Base-by-base conservation (phyloP, 2,329 filamentous ascomycete genomes). In the Talaromyces sp. region DNA sequence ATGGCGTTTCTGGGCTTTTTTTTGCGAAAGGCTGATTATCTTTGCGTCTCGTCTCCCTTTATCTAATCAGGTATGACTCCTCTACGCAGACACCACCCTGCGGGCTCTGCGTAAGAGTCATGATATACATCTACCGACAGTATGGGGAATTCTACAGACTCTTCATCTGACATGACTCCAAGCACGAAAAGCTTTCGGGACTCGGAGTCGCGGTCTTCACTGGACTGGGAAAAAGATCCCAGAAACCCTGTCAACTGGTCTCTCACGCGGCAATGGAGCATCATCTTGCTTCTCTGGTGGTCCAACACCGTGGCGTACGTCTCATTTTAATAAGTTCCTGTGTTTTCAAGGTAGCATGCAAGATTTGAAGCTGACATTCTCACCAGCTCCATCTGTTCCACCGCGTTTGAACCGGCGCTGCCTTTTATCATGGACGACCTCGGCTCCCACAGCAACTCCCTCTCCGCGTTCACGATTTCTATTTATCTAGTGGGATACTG, bases 241-340 rank as follows among this genome's bases (percentile, higher is more conserved):
- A 24, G 6, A 38, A 55, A 55, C 11, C 53, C 29, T 26, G 29
- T 55, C 53, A 55, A 41, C 53, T 55, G 53, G 53, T 43, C 53
- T 55, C 19, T 38, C n/a, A 12, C 53, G 19, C 29, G 53, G 53
- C 53, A 55, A 48, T 43, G 54, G 54, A 14, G 3, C 21, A 38
- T 46, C 54, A 56, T 56, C 21, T 9, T 46, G 12, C 32, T 56
- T 2, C 54, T 56, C 54, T 56, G 54, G 54, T 21, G 35, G 10
- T 21, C 24, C 10, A 56, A 56, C 31, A 56, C 54, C 19, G 54
- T 56, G 32, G 54, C 54, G 54, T 56, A 48, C 29, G 32, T 54
- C 29, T 32, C 4, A 12, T 1, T 43, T n/a, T 41, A 5, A 12
- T 11, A 41, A n/a, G n/a, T n/a, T n/a, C 35, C 7, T 7, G 27